Conservation (phyloP, 257 asterid species). For the Lithospermum erythrorhizon region DNA sequence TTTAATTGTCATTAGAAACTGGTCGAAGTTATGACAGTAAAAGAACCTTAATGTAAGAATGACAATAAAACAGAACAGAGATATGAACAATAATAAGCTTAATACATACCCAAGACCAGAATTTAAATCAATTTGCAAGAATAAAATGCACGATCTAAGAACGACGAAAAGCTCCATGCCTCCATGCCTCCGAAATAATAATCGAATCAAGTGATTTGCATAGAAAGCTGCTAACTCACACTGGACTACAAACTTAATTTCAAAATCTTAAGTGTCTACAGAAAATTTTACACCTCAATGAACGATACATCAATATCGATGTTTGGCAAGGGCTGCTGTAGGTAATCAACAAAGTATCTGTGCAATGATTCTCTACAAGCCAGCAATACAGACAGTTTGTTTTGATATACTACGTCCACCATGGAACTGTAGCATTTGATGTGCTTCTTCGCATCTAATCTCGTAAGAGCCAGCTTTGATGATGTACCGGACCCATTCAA, state of each 20-base stretch:
- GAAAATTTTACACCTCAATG: neutral
- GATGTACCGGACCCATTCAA: slow-evolving; percentile 98
- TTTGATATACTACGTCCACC: neutral
- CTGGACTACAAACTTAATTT: neutral
- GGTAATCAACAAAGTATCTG: neutral
- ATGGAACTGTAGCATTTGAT: neutral
- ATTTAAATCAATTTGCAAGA: neutral
- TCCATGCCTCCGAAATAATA: no score
- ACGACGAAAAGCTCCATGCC: no score
- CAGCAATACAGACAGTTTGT: neutral
- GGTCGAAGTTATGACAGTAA: no score
- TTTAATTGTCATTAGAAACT: neutral
- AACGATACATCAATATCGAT: neutral
- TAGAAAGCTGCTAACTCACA: no score
- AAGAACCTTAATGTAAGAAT: neutral
- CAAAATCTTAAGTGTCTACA: neutral
- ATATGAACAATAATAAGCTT: neutral
- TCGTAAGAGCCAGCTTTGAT: slow-evolving; percentile 98
- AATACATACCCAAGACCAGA: neutral
- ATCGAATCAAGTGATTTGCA: no score
- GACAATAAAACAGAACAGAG: neutral
- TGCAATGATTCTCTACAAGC: neutral
- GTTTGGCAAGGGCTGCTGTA: neutral
- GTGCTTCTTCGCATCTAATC: slow-evolving; percentile 59
- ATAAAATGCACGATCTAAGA: neutral